Conservation (phyloP, 371 early-diverging fungal genomes). For the Mortierella sp. region DNA sequence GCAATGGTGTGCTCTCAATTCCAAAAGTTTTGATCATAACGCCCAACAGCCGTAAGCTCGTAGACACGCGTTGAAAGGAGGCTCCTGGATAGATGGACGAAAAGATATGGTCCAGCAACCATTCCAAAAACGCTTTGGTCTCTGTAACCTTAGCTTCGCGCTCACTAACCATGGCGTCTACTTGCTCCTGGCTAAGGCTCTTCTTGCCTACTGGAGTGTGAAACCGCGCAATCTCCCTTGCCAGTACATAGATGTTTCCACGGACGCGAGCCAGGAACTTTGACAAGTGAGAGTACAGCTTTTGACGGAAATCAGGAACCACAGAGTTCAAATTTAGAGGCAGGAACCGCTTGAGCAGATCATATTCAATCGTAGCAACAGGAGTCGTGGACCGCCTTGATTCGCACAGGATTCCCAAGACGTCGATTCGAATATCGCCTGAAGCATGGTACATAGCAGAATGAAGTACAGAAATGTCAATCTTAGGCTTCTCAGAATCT, state of each 20-base stretch:
- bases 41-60: conserved; percentile 62
- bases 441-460: conserved; percentile 81
- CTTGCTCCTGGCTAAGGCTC: conserved; percentile 34
- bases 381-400: conserved; percentile 74
- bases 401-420: conserved; percentile 85
- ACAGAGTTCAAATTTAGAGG: conserved; percentile 78
- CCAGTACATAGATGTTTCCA: conserved; percentile 61
- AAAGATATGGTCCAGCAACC: conserved; percentile 42
- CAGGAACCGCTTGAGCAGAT: conserved; percentile 70
- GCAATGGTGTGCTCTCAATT: conserved; percentile 62
- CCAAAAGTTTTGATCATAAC: conserved; percentile 68
- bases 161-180: conserved; percentile 24
- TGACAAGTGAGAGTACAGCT: conserved; percentile 70
- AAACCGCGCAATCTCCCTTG: conserved; percentile 41
- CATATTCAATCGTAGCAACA: conserved; percentile 68
- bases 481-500: conserved; percentile 20
- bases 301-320: conserved; percentile 86
- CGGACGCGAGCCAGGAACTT: conserved; percentile 67
- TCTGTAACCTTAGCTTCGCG: conserved; percentile 38
- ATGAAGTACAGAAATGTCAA: conserved; percentile 44
- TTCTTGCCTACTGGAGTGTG: conserved; percentile 50
- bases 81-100: conserved; percentile 69
- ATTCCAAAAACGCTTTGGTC: conserved; percentile 45
- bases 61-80: conserved; percentile 74
- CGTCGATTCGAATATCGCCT: conserved; percentile 82